A percentile compares a stretch with the other conserved stretches of the same genome.
These are phyloP conservation scores for Claviceps africana DNA, from an alignment of 2,329 filamentous ascomycete species.

Conservation along the genomic window DNA sequence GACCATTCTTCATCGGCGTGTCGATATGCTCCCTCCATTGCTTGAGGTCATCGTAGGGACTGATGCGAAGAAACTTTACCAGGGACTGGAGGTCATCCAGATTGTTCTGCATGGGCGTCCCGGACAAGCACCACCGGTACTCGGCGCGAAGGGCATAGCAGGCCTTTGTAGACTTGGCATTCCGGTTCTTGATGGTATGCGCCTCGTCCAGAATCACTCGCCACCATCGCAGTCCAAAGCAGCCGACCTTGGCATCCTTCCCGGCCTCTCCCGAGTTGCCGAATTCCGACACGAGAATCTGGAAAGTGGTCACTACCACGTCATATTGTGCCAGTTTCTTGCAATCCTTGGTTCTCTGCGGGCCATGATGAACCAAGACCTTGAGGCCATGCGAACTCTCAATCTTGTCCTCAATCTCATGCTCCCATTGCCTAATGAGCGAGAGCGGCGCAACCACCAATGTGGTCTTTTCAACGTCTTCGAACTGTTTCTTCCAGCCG, in stretches of 20 bases:
- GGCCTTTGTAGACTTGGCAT: constrained; percentile 87
- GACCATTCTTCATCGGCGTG: constrained; percentile 74
- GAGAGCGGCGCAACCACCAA: constrained; percentile 87
- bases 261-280: constrained; percentile 49
- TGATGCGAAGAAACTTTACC: constrained; percentile 82
- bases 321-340: constrained; percentile 73
- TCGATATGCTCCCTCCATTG: constrained; percentile 91
- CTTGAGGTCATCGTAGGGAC: constrained; percentile 73
- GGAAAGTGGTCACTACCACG: constrained; percentile 93
- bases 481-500: constrained; percentile 53
- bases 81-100: constrained; percentile 90
- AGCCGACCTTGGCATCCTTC: constrained; percentile 57
- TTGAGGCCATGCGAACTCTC: constrained; percentile 53
- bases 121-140: constrained; percentile 92
- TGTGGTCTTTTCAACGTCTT: constrained; percentile 60
- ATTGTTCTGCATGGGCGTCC: constrained; percentile 97
- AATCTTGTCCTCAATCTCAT: constrained; percentile 78
- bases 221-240: constrained; percentile 90
- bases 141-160: constrained; percentile 73
- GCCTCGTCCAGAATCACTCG: constrained; percentile 91
- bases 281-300: constrained; percentile 86
- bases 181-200: constrained; percentile 96
- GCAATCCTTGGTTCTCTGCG: constrained; percentile 65
- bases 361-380: constrained; percentile 83
- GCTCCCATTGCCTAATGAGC: constrained; percentile 93